Percentiles rank a stretch among this genome's conserved stretches.
Conservation (phyloP, 176 grass and related monocot species). For the Rhynchospora tenuis region DNA sequence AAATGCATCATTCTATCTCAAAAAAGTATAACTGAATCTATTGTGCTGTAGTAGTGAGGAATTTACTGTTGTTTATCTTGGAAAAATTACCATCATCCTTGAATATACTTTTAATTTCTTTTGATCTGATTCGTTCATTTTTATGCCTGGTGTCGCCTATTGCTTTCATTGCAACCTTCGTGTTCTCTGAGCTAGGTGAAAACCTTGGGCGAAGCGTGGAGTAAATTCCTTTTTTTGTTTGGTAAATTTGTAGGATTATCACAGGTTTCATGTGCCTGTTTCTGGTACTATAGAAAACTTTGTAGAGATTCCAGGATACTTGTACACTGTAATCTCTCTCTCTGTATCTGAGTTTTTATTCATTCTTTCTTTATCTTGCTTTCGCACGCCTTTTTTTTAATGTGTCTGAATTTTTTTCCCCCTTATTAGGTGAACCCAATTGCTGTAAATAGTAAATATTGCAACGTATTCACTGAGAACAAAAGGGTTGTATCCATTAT, state of each 20-base stretch:
- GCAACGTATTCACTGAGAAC: conserved; percentile 97
- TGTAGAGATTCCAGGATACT: conserved; percentile 80
- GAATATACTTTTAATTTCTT: conserved; percentile 19
- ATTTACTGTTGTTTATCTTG: neutral
- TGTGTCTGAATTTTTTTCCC: conserved; percentile 11
- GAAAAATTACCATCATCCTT: neutral
- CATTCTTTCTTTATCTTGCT: neutral
- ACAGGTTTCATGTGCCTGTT: conserved; percentile 95
- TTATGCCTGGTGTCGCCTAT: no score
- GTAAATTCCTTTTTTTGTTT: neutral
- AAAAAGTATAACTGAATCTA: neutral
- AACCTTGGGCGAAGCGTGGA: no score
- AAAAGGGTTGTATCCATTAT: conserved; percentile 87
- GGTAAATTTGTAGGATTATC: conserved; percentile 60
- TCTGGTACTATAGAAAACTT: conserved; percentile 91
- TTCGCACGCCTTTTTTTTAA: conserved; percentile 20
- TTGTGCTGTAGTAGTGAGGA: neutral
- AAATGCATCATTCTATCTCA: conserved; percentile 3
- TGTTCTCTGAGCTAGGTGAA: no score
- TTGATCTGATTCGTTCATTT: no score
- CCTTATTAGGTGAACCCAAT: conserved; percentile 93
- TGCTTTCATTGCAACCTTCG: no score
- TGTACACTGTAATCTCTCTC: conserved; percentile 66
- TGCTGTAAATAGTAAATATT: conserved; percentile 96
- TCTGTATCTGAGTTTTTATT: neutral